Evolutionary conservation across 2,329 filamentous ascomycete species (phyloP), one percentile per base, ranked within the genome.

Genomic region (Chalara sp.): DNA sequence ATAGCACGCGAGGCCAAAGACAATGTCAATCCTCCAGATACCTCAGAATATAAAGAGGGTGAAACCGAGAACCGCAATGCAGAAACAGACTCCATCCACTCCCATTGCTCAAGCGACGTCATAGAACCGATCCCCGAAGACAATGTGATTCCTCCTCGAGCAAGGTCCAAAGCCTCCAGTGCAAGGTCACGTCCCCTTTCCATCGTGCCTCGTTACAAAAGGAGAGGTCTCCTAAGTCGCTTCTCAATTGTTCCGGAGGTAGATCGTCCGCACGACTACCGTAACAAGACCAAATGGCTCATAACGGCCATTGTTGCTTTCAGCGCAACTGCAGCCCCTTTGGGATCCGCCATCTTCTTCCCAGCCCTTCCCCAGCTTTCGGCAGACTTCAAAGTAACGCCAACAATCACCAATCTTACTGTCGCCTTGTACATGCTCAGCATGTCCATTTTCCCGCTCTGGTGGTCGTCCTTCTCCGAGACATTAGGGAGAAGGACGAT

Each of bases 261-360:
- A 11, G 81, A 87, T 44, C 75, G 84, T 32, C 86, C 90, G 0
- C 82, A 84, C 53, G 79, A 88, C 47, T 95, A 96, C 64, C 71
- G 76, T 8, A 78, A 80, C 33, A 77, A 71, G 46, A 88, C 80
- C 11, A 96, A 96, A 80, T 96, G 90, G 90, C 77, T 80, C 53
- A 83, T 96, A 57, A 95, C 90, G 0, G 73, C 81, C 35, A 79
- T 92, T 45, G 80, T 96, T 44, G 86, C 89, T 1, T 63, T 91
- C 12, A 89, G 89, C 3, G 89, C 81, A 1, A 82, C 84, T 11
- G 86, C 81, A 0, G 89, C 86, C 1, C 91, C 91, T 0, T 81
- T 96, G 71, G 91, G 91, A 1, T 91, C 87, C 31, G 80, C 86
- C 1, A 90, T 96, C 49, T 83, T 96, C 51, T 85, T 92, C 59